Evolutionary conservation across 2,329 filamentous ascomycete genomes (phyloP).

Genomic region (Trichoderma koningii): DNA sequence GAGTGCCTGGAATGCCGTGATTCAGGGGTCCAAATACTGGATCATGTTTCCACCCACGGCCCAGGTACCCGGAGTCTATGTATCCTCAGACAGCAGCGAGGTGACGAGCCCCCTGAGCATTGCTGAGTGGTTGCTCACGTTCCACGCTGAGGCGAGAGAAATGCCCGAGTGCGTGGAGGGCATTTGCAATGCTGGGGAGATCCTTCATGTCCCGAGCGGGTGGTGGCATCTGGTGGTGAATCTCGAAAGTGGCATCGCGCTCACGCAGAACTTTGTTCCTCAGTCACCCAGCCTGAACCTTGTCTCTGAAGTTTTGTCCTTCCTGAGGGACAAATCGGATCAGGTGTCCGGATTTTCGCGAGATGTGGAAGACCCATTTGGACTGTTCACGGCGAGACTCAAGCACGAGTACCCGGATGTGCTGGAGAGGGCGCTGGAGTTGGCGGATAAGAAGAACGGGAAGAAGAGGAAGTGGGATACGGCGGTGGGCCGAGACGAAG

Average conservation of each 20-base stretch:
- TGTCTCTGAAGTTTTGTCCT: slow-evolving; percentile 73
- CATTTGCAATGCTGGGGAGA: slow-evolving; percentile 79
- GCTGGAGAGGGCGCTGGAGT: slow-evolving; percentile 64
- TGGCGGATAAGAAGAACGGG: slow-evolving; percentile 63
- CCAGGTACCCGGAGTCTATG: slow-evolving; percentile 83
- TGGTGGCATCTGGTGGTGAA: slow-evolving; percentile 99
- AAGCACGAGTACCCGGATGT: slow-evolving; percentile 63
- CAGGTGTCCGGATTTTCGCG: slow-evolving; percentile 85
- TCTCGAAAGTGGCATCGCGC: slow-evolving; percentile 76
- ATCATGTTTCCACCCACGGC: slow-evolving; percentile 90
- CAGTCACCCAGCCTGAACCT: slow-evolving; percentile 56
- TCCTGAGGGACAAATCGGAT: slow-evolving; percentile 77
- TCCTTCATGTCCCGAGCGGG: slow-evolving; percentile 87
- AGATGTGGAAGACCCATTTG: slow-evolving; percentile 70
- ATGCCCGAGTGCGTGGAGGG: slow-evolving; percentile 81
- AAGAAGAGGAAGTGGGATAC: slow-evolving; percentile 88
- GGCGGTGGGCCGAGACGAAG: slow-evolving; percentile 54
- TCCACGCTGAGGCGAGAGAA: slow-evolving; percentile 78
- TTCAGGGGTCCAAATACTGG: slow-evolving; percentile 94
- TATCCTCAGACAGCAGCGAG: slow-evolving; percentile 86
- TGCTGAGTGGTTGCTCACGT: slow-evolving; percentile 91
- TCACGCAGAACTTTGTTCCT: slow-evolving; percentile 96
- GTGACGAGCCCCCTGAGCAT: slow-evolving; percentile 93
- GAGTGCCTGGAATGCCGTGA: slow-evolving; percentile 90
- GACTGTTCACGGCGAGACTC: slow-evolving; percentile 72